Conservation (phyloP, 2,329 filamentous ascomycete species). For the Verticillium nonalfalfae region DNA sequence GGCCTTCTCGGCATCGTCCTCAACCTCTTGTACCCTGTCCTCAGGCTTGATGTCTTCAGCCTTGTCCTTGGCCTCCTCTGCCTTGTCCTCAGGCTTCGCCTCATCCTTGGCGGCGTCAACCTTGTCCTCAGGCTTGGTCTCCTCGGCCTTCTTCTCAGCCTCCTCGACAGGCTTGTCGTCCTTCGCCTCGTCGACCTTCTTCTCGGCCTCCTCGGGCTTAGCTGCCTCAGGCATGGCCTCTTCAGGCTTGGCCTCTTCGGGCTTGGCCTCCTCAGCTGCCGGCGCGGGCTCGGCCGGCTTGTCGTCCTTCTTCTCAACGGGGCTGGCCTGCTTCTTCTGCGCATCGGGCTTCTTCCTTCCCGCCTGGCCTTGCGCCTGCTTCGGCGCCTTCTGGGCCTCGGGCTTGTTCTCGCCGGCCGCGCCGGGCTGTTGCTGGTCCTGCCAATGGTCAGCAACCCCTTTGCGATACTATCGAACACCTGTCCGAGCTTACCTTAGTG, state of each 20-base stretch:
- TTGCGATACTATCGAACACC: neutral
- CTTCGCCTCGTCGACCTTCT: constrained; percentile 1
- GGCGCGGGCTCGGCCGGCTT: constrained; percentile 2
- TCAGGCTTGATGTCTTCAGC: neutral
- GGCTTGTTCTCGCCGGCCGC: neutral
- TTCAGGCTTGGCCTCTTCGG: constrained; percentile 3
- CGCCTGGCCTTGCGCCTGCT: neutral
- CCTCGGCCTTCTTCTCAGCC: neutral
- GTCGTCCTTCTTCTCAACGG: constrained; percentile 7
- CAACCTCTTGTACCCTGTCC: neutral
- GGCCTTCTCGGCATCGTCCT: constrained; percentile 2
- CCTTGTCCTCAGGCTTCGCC: constrained; percentile 1
- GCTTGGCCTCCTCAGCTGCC: neutral
- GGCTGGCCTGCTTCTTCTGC: constrained; percentile 1
- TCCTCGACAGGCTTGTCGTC: constrained; percentile 3
- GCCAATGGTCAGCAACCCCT: constrained; percentile 2
- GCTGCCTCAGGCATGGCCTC: constrained; percentile 4
- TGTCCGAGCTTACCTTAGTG: constrained; percentile 7
- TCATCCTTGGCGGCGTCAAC: neutral
- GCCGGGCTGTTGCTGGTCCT: constrained; percentile 3
- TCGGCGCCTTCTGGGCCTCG: constrained; percentile 1
- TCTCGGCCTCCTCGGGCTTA: constrained; percentile 1
- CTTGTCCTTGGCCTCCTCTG: neutral
- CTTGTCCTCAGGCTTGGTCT: neutral
- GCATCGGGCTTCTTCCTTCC: constrained; percentile 6